Evolutionary conservation across 345 rosid genomes (phyloP).

Genomic region (Chamaenerion angustifolium): DNA sequence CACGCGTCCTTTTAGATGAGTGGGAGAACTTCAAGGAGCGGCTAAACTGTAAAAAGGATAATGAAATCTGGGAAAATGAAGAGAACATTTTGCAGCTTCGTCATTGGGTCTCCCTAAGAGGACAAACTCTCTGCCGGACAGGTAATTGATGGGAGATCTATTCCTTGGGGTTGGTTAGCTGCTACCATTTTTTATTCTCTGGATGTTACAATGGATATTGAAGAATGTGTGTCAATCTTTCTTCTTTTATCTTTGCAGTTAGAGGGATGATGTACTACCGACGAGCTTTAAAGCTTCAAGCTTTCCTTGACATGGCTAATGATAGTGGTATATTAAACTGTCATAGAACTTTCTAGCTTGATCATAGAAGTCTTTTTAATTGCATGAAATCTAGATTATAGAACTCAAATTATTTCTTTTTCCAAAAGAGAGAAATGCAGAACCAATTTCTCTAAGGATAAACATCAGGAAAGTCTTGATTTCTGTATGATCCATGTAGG

Average conservation of each 20-base stretch:
- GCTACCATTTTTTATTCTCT: not conserved
- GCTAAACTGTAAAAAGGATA: constrained; percentile 55
- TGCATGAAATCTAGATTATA: not conserved
- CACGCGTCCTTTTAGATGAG: constrained; percentile 41
- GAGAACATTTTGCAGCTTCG: constrained; percentile 92
- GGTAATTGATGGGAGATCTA: constrained; percentile 29
- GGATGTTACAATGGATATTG: no score
- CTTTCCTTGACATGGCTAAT: constrained; percentile 95
- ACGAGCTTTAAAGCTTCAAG: constrained; percentile 95
- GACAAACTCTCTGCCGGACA: constrained; percentile 89
- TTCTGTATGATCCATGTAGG: no score
- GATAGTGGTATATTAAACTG: constrained; percentile 43
- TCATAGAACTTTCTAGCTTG: not conserved
- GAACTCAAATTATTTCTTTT: no score
- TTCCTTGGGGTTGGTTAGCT: not conserved
- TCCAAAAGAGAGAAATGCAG: no score
- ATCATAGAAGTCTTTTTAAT: not conserved
- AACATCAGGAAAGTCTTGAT: no score
- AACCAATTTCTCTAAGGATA: no score
- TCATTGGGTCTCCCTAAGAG: constrained; percentile 93
- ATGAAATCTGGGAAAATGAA: constrained; percentile 71
- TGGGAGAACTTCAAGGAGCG: constrained; percentile 95
- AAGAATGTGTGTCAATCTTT: not conserved
- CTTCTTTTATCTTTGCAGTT: constrained; percentile 33
- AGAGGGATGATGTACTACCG: constrained; percentile 99